These are phyloP conservation scores for Scheffersomyces ergatensis DNA, from an alignment of 805 yeast genomes.

Conservation along the genomic window DNA sequence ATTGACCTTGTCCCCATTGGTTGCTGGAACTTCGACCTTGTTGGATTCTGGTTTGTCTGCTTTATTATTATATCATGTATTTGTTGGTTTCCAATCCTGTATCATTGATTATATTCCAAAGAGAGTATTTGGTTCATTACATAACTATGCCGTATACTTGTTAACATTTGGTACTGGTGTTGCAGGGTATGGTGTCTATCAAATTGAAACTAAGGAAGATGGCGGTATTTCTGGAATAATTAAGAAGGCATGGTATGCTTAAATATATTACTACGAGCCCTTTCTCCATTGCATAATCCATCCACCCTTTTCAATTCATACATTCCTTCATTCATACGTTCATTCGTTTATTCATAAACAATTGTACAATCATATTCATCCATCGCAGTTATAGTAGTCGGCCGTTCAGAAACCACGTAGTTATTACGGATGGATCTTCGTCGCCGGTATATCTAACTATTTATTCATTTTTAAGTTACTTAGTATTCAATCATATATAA, in stretches of 20 bases:
- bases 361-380: no score
- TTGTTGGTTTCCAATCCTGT: constrained; percentile 73
- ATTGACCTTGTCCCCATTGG: constrained; percentile 57
- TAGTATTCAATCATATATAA: no score
- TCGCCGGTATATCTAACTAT: no score
- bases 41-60: constrained; percentile 58
- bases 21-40: constrained; percentile 49
- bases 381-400: no score
- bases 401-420: no score
- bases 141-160: constrained; percentile 56
- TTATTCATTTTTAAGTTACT: background rate
- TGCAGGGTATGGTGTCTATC: constrained; percentile 69
- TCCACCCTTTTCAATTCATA: no score
- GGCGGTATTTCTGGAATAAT: constrained; percentile 60
- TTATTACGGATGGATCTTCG: no score
- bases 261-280: constrained; percentile 2
- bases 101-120: constrained; percentile 75
- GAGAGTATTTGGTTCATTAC: constrained; percentile 69
- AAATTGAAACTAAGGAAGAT: constrained; percentile 56
- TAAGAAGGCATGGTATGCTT: constrained; percentile 37
- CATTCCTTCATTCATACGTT: no score
- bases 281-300: background rate
- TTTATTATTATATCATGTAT: constrained; percentile 59
- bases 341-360: no score
- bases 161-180: constrained; percentile 63